Conservation (phyloP, 78 protist genomes). For the Emiliania huxleyi region DNA sequence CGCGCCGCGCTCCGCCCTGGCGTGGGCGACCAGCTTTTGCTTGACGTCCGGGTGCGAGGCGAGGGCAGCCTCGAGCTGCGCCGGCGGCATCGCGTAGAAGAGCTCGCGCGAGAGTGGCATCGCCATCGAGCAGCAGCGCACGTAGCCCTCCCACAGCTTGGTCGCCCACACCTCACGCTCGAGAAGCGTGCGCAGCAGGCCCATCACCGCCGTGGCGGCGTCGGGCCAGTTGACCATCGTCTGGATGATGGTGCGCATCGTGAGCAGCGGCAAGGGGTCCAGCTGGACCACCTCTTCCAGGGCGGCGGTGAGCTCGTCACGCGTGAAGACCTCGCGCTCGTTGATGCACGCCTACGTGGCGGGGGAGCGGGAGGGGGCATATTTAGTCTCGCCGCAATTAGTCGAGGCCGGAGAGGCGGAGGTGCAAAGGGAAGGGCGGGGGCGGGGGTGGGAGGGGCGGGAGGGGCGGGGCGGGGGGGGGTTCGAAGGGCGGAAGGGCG, state of each 20-base stretch:
- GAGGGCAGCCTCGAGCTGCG: not conserved
- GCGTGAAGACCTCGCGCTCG: not conserved
- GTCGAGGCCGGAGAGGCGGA: no score
- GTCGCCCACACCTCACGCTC: not conserved
- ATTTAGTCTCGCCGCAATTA: no score
- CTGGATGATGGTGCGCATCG: not conserved
- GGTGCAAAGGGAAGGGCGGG: no score
- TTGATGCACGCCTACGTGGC: not conserved
- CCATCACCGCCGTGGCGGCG: no score
- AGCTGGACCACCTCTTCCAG: not conserved
- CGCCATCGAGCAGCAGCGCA: not conserved
- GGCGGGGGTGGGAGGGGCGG: no score
- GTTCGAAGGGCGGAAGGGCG: no score
- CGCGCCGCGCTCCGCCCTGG: not conserved
- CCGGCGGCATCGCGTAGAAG: not conserved
- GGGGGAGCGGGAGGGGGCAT: no score
- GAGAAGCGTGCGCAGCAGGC: not conserved
- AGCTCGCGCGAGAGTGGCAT: not conserved
- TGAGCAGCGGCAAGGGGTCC: not conserved
- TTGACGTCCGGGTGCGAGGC: not conserved
- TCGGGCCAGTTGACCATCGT: not conserved
- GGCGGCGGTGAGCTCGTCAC: not conserved
- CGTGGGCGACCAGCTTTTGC: not conserved
- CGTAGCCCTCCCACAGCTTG: not conserved
- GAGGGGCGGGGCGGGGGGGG: no score